Percentiles rank a stretch among this genome's conserved stretches.
Conservation (phyloP, 352 stramenopile species). For the Pythium periplocum region DNA sequence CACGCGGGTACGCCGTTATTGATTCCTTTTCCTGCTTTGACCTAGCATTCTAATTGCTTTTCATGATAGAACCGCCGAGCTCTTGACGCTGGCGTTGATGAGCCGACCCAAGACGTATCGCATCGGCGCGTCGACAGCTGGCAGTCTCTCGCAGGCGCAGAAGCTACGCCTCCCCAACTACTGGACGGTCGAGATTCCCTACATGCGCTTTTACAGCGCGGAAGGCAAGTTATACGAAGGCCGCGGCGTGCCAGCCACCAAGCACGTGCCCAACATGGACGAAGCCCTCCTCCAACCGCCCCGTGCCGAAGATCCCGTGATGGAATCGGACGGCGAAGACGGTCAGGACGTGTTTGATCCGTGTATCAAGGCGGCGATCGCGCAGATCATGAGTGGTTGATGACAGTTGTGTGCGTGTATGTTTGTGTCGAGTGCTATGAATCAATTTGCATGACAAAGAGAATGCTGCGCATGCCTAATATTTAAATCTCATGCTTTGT, state of each 20-base stretch:
- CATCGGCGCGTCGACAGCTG: conserved; percentile 51
- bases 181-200: conserved; percentile 77
- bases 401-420: neutral
- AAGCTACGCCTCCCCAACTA: conserved; percentile 76
- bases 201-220: conserved; percentile 63
- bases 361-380: conserved; percentile 64
- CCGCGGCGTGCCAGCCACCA: conserved; percentile 52
- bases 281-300: conserved; percentile 9
- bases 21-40: neutral
- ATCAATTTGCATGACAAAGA: too few relatives aligned
- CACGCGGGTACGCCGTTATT: conserved; percentile 44
- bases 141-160: conserved; percentile 52
- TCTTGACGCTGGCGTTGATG: conserved; percentile 65
- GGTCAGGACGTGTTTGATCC: conserved; percentile 33
- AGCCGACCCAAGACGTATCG: conserved; percentile 53
- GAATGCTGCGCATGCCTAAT: too few relatives aligned
- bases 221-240: conserved; percentile 57
- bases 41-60: conserved; percentile 6
- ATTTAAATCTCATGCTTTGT: too few relatives aligned
- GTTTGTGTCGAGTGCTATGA: neutral
- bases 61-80: conserved; percentile 40
- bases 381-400: conserved; percentile 61
- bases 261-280: conserved; percentile 28
- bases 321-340: neutral
- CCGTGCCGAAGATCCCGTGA: neutral